Evolutionary conservation across 768 basidiomycete genomes (phyloP).

Genomic region (Ramaria sp.): DNA sequence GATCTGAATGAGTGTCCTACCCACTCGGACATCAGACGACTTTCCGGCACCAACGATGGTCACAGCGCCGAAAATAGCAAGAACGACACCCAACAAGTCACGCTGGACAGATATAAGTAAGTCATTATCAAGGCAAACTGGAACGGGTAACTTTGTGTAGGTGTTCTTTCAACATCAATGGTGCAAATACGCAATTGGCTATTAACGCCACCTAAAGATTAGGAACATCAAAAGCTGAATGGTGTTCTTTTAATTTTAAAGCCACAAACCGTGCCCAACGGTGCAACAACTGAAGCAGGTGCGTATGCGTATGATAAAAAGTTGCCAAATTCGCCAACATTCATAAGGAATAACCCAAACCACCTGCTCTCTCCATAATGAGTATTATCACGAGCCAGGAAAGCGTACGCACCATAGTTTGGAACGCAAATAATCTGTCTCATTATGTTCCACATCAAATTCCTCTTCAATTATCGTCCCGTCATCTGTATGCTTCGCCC

Average conservation of each 20-base stretch:
- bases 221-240: slow-evolving; percentile 3
- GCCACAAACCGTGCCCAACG: slow-evolving; percentile 77
- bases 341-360: slow-evolving; percentile 81
- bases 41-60: slow-evolving; percentile 85
- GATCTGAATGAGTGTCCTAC: slow-evolving; percentile 3
- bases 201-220: slow-evolving; percentile 72
- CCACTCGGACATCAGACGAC: slow-evolving; percentile 49
- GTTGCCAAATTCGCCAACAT: slow-evolving; percentile 83
- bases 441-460: slow-evolving; percentile 25
- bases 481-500: slow-evolving; percentile 11
- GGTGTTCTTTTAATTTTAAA: slow-evolving; percentile 2
- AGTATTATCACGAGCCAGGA: not conserved
- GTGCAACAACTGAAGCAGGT: slow-evolving; percentile 88
- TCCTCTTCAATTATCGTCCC: slow-evolving; percentile 14
- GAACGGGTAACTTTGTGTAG: slow-evolving; percentile 54
- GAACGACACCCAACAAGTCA: slow-evolving; percentile 64
- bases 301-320: slow-evolving; percentile 87
- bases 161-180: slow-evolving; percentile 68
- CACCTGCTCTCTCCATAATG: slow-evolving; percentile 44
- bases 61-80: slow-evolving; percentile 81
- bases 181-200: slow-evolving; percentile 91
- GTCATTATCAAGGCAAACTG: not conserved
- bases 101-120: slow-evolving; percentile 33
- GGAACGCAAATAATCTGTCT: slow-evolving; percentile 71
- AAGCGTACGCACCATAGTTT: slow-evolving; percentile 57